Evolutionary conservation across 2,329 filamentous ascomycete species (phyloP), one percentile per base, ranked within the genome.

Genomic region (Emmonsiellopsis sp.): DNA sequence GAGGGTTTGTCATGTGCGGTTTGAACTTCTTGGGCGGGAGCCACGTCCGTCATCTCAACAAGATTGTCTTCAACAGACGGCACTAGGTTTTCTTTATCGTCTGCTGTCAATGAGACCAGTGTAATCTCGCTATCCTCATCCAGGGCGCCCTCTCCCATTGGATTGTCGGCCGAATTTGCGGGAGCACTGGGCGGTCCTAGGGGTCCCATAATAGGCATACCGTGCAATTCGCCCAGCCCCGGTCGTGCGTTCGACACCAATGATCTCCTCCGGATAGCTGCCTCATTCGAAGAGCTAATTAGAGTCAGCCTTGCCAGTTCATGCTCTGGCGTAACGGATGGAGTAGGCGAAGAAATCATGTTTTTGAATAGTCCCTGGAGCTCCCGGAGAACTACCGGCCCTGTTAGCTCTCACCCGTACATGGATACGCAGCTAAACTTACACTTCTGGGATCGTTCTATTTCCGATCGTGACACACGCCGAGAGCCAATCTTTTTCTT

Each of bases 301-400:
- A 95, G 75, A 1, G 90, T 90, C 40, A 91, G 80, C 49, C 89
- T 85, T 31, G 90, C 90, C 36, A 96, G 77, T 58, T 88, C 82
- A 60, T 86, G 84, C 3, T 84, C 83, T 1, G 90, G 90, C 43
- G 78, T 81, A 33, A 91, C 82, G 13, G 79, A 84, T 9, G 77
- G 71, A 42, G 77, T 74, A 4, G 80, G 72, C 1, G 85, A 83
- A 1, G 75, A 78, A 55, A 86, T 83, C 64, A 95, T 82, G 54
- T 83, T 78, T 8, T 78, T 68, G 63, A 95, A 95, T 0, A 95
- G 73, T 3, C 71, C 74, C 31, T 79, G 78, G 42, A 96, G 76
- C 66, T 91, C 86, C 53, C 79, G 77, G n/a, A 87, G 81, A 64
- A 95, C 88, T 91, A 37, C 37, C n/a, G n/a, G 21, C 31, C 49